These are phyloP conservation scores for Astraeus odoratus DNA, from an alignment of 768 basidiomycete species.

Conservation along the genomic window DNA sequence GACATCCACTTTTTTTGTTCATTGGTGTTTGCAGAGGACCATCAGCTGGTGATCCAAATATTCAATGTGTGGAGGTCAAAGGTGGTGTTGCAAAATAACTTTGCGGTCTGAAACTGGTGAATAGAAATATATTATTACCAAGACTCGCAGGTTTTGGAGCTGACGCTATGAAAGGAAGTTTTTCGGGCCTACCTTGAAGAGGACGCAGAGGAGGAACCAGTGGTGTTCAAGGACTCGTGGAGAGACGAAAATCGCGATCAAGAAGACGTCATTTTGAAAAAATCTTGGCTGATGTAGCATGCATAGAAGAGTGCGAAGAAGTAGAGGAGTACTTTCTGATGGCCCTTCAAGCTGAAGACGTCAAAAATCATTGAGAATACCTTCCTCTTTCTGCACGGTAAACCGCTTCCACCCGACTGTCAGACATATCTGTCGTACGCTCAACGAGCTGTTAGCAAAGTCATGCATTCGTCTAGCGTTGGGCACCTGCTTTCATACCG, in stretches of 20 bases:
- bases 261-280: background rate
- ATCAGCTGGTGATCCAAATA: slow-evolving; percentile 1
- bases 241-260: background rate
- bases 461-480: background rate
- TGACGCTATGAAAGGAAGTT: background rate
- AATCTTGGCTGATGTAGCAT: slow-evolving; percentile 2
- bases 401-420: too few species aligned
- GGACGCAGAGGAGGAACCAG: background rate
- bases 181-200: background rate
- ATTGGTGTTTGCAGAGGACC: background rate
- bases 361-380: too few species aligned
- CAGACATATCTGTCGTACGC: too few species aligned
- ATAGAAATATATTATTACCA: background rate
- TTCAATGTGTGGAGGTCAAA: background rate
- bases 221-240: slow-evolving; percentile 4
- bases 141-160: background rate
- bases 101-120: background rate
- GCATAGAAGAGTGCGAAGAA: too few species aligned
- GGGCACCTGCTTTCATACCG: background rate
- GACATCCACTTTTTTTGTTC: slow-evolving; percentile 1
- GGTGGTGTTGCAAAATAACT: background rate
- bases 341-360: too few species aligned
- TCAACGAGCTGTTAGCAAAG: too few species aligned
- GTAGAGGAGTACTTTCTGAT: too few species aligned
- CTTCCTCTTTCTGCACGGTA: too few species aligned